Evolutionary conservation across 768 basidiomycete genomes (phyloP).

Genomic region (Tylopilus balloui): DNA sequence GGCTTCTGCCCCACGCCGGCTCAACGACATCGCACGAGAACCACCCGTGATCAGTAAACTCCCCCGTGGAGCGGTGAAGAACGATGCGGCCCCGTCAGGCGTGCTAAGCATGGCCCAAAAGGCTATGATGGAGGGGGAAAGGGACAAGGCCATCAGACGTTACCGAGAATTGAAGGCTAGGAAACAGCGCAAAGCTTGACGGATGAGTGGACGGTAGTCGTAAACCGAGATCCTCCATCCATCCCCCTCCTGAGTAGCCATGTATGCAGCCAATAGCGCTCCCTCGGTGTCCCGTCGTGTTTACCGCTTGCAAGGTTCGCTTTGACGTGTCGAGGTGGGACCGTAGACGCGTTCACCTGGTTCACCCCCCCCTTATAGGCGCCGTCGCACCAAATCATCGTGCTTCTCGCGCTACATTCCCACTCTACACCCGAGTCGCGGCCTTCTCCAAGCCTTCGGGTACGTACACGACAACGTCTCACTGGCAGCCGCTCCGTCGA

Average conservation of each 20-base stretch:
- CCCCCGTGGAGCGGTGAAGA: constrained; percentile 42
- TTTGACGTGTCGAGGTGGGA: background rate
- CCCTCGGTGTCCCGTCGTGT: constrained; percentile 6
- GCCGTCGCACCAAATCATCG: background rate
- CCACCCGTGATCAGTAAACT: constrained; percentile 59
- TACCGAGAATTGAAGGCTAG: constrained; percentile 67
- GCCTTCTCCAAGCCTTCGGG: constrained; percentile 11
- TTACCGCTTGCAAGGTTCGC: background rate
- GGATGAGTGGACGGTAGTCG: constrained; percentile 4
- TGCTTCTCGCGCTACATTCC: constrained; percentile 7
- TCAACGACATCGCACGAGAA: constrained; percentile 68
- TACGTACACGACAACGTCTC: constrained; percentile 6
- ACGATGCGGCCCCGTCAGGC: constrained; percentile 31
- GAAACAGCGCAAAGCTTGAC: constrained; percentile 25
- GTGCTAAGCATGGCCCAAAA: constrained; percentile 73
- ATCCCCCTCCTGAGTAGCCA: background rate
- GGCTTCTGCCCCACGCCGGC: constrained; percentile 55
- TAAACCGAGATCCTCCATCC: constrained; percentile 2
- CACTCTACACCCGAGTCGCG: constrained; percentile 19
- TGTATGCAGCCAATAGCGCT: background rate
- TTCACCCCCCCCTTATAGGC: constrained; percentile 5
- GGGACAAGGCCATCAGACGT: constrained; percentile 60
- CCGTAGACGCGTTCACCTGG: constrained; percentile 2
- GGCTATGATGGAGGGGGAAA: constrained; percentile 70
- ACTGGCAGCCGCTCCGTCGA: constrained; percentile 16